Evolutionary conservation across 768 basidiomycete species (phyloP), one percentile per base, ranked within the genome.

Genomic region (Tylopilus subfusipes): DNA sequence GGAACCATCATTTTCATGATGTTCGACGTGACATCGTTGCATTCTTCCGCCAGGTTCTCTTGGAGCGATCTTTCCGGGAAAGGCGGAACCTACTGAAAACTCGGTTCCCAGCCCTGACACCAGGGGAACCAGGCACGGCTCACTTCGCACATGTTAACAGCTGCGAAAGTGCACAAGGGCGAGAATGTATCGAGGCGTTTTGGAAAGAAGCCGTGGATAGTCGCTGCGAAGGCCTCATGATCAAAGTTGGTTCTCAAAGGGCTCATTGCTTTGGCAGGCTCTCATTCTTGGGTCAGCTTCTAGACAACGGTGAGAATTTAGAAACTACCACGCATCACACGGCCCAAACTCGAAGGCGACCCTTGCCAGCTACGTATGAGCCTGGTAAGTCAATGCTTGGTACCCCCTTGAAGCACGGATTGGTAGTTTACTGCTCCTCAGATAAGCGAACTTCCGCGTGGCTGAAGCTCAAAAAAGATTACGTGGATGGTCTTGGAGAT

Each of bases 391-490:
- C 29, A 25, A 18, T 42, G 25, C 38, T 56, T 57, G 42, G 43
- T 10, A 52, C 22, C 25, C 33, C 45, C 30, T 39, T 42, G 6
- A 39, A 49, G 22, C 7, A 21, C 48, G 19, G 16, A 22, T 29
- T 21, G 43, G 25, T 19, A 1, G 10, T 24, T 48, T 18, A 13
- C 31, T 16, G 38, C 9, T 9, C 25, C 45, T 45, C 76, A 70
- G 93, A 96, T 71, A 90, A 90, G 69, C 76, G 94, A 57, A 90
- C 88, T 19, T 85, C 80, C 25, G 86, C 89, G 3, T 96, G 94
- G 94, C 67, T 95, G 52, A 94, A 95, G 68, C 76, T 96, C 42
- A 97, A 97, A 73, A 93, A 91, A 65, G 94, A 96, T 67, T 97
- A 95, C 67, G 85, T 94, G 21, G 78, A 79, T 25, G 86, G 85